These are phyloP conservation scores for Alternaria sp. DNA, from an alignment of 2,329 filamentous ascomycete species.

Conservation along the genomic window DNA sequence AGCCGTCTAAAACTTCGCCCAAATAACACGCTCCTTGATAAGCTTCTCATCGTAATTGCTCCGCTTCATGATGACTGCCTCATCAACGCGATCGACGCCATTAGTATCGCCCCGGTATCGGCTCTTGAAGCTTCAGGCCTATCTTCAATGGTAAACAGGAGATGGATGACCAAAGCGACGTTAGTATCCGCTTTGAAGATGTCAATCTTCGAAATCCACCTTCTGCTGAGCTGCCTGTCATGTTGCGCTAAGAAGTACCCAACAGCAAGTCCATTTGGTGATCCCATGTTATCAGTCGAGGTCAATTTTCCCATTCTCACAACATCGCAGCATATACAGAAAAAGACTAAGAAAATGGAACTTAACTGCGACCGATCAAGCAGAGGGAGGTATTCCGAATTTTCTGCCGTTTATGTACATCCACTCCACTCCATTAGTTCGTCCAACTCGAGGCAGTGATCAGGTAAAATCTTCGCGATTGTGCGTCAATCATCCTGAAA, in stretches of 20 bases:
- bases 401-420: not conserved
- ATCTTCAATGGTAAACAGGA: conserved; percentile 25
- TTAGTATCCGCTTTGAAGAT: conserved; percentile 22
- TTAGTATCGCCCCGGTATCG: not conserved
- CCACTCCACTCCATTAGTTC: not conserved
- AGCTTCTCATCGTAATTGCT: not conserved
- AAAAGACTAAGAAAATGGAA: too few relatives aligned
- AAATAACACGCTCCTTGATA: not conserved
- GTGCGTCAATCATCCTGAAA: not conserved
- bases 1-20: not conserved
- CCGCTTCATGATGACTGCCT: not conserved
- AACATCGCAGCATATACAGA: not conserved
- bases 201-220: conserved; percentile 21
- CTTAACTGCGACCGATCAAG: not conserved
- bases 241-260: conserved; percentile 28
- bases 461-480: not conserved
- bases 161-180: not conserved
- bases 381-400: not conserved
- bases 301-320: not conserved
- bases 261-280: conserved; percentile 18
- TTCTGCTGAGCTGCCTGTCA: conserved; percentile 18
- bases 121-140: not conserved
- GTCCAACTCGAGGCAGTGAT: not conserved
- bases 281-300: conserved; percentile 6
- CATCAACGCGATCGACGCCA: not conserved